Evolutionary conservation across 345 rosid species (phyloP).

Genomic region (Melaleuca alternifolia): DNA sequence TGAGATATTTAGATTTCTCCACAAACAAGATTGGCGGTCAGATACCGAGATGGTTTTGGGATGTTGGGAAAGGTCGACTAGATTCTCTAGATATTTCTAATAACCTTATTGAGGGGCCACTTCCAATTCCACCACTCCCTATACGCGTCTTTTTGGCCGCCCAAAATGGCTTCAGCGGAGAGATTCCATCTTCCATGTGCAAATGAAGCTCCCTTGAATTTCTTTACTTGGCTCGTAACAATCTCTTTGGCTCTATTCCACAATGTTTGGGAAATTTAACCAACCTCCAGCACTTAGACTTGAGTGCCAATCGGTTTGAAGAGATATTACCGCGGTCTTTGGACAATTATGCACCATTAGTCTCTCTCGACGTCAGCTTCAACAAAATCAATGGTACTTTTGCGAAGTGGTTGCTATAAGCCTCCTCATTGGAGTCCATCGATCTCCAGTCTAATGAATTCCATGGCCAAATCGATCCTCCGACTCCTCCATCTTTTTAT

Average conservation of each 20-base stretch:
- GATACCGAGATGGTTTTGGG: background rate
- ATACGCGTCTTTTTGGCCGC: accelerated
- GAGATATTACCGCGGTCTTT: too few relatives aligned
- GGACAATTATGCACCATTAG: background rate
- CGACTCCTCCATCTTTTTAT: background rate
- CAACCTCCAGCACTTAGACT: background rate
- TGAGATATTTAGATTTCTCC: background rate
- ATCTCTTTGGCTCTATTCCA: slow-evolving; percentile 16
- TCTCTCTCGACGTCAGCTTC: background rate
- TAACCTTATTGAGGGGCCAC: background rate
- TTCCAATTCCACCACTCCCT: background rate
- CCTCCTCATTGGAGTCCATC: background rate
- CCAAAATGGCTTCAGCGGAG: background rate
- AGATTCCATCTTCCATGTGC: slow-evolving; percentile 3
- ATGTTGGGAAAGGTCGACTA: background rate
- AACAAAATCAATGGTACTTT: slow-evolving; percentile 11
- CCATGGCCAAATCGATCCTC: background rate
- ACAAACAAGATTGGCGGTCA: background rate
- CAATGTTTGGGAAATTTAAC: slow-evolving; percentile 4
- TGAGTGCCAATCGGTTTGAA: too few relatives aligned
- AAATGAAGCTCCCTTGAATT: background rate
- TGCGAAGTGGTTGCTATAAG: slow-evolving; percentile 5
- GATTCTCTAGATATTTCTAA: background rate
- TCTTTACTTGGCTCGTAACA: too few relatives aligned
- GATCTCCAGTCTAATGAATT: background rate